These are phyloP conservation scores for Malassezia pachydermatis DNA, from an alignment of 1,284 basidiomycete genomes.

Conservation along the genomic window DNA sequence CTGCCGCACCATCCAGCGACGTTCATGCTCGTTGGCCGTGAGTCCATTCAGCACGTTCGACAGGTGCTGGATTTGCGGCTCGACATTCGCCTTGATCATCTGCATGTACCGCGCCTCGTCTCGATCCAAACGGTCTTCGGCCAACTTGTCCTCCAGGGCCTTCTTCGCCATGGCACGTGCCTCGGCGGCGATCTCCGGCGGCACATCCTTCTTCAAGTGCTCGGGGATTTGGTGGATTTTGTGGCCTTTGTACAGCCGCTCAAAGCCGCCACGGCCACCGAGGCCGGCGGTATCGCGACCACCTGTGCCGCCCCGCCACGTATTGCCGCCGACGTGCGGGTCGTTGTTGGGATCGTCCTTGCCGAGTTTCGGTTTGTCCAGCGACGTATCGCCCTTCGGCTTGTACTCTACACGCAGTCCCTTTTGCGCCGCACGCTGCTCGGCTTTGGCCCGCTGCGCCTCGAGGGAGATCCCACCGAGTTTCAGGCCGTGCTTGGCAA, in stretches of 20 bases:
- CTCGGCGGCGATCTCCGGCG: constrained; percentile 44
- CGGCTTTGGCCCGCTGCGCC: constrained; percentile 24
- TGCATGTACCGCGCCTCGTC: constrained; percentile 44
- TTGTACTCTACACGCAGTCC: constrained; percentile 27
- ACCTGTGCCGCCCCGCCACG: constrained; percentile 49
- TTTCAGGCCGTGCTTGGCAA: constrained; percentile 36
- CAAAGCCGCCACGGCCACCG: constrained; percentile 45
- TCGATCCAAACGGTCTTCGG: constrained; percentile 42
- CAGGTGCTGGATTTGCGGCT: constrained; percentile 35
- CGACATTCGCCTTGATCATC: constrained; percentile 37
- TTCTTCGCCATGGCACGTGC: constrained; percentile 48
- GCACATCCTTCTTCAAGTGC: constrained; percentile 46
- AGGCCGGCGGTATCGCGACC: constrained; percentile 48
- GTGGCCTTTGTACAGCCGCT: constrained; percentile 40
- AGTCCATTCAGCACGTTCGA: constrained; percentile 42
- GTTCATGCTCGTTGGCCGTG: constrained; percentile 48
- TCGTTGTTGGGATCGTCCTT: constrained; percentile 44
- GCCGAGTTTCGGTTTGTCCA: constrained; percentile 46
- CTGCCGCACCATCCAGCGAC: constrained; percentile 48
- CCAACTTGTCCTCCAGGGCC: constrained; percentile 45
- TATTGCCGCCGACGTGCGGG: constrained; percentile 48
- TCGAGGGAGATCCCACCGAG: constrained; percentile 36
- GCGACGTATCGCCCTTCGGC: constrained; percentile 25
- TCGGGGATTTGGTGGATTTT: constrained; percentile 46
- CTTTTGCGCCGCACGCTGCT: constrained; percentile 16